Conservation (phyloP, 345 rosid genomes). For the Limnanthes douglasii region DNA sequence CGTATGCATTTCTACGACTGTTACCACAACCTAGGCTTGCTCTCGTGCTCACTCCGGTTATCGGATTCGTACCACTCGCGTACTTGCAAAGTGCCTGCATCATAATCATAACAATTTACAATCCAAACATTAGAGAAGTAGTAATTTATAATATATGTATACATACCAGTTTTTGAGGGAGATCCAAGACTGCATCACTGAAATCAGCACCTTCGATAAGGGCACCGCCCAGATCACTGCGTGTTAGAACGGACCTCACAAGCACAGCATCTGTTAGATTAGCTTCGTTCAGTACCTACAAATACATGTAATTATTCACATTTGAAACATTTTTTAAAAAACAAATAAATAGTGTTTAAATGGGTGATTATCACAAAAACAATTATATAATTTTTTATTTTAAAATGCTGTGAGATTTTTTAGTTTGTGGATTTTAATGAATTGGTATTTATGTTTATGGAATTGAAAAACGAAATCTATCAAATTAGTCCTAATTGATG, state of each 20-base stretch:
- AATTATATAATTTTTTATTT: too few relatives aligned
- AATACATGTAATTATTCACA: not conserved
- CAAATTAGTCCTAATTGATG: too few relatives aligned
- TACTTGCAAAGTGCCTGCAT: slow-evolving; percentile 81
- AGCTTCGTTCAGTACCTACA: slow-evolving; percentile 81
- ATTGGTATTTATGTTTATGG: too few relatives aligned
- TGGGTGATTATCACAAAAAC: not conserved
- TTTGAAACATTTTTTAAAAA: not conserved
- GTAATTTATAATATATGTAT: not conserved
- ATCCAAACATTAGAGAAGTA: too few relatives aligned
- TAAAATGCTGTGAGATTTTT: too few relatives aligned
- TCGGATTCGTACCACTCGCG: slow-evolving; percentile 76
- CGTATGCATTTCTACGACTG: slow-evolving; percentile 70
- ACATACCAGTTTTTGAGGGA: slow-evolving; percentile 68
- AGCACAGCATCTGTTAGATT: slow-evolving; percentile 77
- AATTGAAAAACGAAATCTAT: too few relatives aligned
- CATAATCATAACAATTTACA: not conserved
- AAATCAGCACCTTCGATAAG: slow-evolving; percentile 86
- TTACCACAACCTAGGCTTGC: slow-evolving; percentile 81
- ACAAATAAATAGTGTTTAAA: not conserved
- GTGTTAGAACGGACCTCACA: slow-evolving; percentile 67
- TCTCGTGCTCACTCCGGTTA: slow-evolving; percentile 74
- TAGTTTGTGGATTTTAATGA: too few relatives aligned
- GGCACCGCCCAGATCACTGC: slow-evolving; percentile 94
- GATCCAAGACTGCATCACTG: slow-evolving; percentile 91